These are phyloP conservation scores for Neopestalotiopsis rosae DNA, from an alignment of 2,329 filamentous ascomycete genomes.

Conservation along the genomic window DNA sequence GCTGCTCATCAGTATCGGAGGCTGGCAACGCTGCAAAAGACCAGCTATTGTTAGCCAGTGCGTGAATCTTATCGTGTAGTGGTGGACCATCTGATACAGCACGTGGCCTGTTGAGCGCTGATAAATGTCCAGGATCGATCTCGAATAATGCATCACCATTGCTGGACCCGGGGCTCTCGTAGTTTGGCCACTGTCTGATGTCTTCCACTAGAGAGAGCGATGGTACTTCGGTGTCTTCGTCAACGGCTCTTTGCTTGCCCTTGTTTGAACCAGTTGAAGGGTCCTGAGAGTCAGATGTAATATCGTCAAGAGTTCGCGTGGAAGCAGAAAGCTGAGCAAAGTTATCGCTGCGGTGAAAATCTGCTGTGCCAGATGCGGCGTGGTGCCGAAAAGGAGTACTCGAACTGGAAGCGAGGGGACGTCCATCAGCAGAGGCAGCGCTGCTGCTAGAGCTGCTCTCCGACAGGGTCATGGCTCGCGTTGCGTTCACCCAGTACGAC, in stretches of 20 bases:
- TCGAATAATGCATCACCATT: neutral
- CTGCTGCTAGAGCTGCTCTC: constrained; percentile 15
- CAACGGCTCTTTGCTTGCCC: constrained; percentile 15
- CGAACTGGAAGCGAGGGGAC: neutral
- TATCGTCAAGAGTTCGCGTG: neutral
- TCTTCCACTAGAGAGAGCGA: constrained; percentile 12
- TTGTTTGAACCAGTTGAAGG: neutral
- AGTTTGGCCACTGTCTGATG: constrained; percentile 18
- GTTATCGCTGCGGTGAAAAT: neutral
- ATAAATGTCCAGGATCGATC: neutral
- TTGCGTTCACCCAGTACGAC: constrained; percentile 62
- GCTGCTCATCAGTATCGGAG: neutral
- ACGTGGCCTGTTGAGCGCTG: constrained; percentile 46
- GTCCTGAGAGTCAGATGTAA: neutral
- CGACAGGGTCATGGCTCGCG: constrained; percentile 40
- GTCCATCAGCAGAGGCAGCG: neutral
- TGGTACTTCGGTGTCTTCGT: neutral
- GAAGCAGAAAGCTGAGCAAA: neutral
- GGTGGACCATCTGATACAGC: constrained; percentile 63
- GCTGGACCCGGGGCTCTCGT: constrained; percentile 18
- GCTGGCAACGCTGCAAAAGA: constrained; percentile 30
- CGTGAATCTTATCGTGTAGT: constrained; percentile 49
- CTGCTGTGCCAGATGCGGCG: neutral
- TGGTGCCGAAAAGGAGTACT: neutral
- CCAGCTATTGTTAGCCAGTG: constrained; percentile 67